These are phyloP conservation scores for Aspergillus unguis DNA, from an alignment of 2,329 filamentous ascomycete genomes.

Conservation along the genomic window DNA sequence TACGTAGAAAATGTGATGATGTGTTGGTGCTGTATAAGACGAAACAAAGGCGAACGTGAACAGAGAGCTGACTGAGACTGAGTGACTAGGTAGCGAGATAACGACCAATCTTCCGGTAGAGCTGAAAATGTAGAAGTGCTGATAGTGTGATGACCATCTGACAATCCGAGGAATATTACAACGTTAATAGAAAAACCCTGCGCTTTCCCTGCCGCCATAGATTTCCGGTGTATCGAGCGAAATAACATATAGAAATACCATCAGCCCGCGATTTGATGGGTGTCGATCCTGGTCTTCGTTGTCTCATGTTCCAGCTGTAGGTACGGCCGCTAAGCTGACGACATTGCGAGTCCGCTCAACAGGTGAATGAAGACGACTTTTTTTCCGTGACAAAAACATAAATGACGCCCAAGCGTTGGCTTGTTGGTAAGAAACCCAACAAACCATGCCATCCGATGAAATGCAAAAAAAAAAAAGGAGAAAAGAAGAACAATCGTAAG, in stretches of 20 bases:
- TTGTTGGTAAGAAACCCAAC: slow-evolving; percentile 36
- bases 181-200: slow-evolving; percentile 36
- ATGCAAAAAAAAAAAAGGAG: slow-evolving; percentile 18
- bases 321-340: slow-evolving; percentile 33
- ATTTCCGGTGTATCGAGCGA: slow-evolving; percentile 37
- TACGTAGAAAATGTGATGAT: slow-evolving; percentile 33
- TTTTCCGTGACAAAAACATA: slow-evolving; percentile 30
- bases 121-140: slow-evolving; percentile 39
- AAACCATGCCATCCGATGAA: slow-evolving; percentile 21
- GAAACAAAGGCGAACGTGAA: slow-evolving; percentile 33
- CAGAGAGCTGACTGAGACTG: slow-evolving; percentile 30
- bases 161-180: slow-evolving; percentile 45
- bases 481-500: slow-evolving; percentile 32
- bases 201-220: slow-evolving; percentile 41
- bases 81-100: slow-evolving; percentile 27
- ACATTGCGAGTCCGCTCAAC: slow-evolving; percentile 34
- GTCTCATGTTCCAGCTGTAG: not conserved
- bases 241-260: slow-evolving; percentile 37
- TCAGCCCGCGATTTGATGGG: slow-evolving; percentile 35
- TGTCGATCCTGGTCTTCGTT: slow-evolving; percentile 22
- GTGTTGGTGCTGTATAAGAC: slow-evolving; percentile 24
- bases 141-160: slow-evolving; percentile 31
- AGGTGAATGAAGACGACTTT: slow-evolving; percentile 35
- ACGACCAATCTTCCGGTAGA: slow-evolving; percentile 37
- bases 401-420: slow-evolving; percentile 36